Base-by-base conservation (phyloP, 345 rosid genomes). In the Orychophragmus violaceus region DNA sequence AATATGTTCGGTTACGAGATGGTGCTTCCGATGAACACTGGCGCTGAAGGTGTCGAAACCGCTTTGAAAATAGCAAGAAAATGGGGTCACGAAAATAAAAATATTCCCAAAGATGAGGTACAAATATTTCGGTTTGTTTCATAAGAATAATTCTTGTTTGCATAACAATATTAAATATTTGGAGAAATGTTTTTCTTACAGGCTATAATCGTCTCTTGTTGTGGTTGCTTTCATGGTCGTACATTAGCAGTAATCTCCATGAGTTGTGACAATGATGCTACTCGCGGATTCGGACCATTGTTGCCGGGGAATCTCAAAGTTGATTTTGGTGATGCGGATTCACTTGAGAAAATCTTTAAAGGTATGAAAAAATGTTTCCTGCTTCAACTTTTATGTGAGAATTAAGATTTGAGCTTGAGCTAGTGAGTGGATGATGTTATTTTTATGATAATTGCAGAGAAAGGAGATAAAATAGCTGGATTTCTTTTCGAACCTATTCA, bases 231-330 rank as follows among this genome's bases (percentile, higher is more conserved):
- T 72, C 99, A 90, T 66, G 99, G 99, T 35, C 99, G 96, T 74
- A 94, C 99, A 16, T 65, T 94, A 69, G 99, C 85, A 55, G 89
- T 76, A 68, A 84, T 94, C 61, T 94, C 99, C 64, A 90, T 94
- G 99, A 94, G 99, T 73, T 94, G 99, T 81, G 99, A 94, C 87
- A 88, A 85, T 68, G 96, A 94, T 58, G 96, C 99, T 61, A 90
- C 95, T 27, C 85, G 84, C 41, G 99, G 96, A 36, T 94, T 94
- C 53, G 97, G 96, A 19, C 99, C 99, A 59, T 76, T 88, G 77
- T 75, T 94, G 79, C 87, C 95, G 0, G 99, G 99, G 61, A 89
- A 90, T 70, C 76, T 87, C 46, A 94, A 94, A 79, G 99, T 94
- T 81, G 97, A 88, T 83, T 90, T 88, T 76, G 99, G 99, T 65